Conservation (phyloP, 345 rosid species). For the Combretum micranthum region DNA sequence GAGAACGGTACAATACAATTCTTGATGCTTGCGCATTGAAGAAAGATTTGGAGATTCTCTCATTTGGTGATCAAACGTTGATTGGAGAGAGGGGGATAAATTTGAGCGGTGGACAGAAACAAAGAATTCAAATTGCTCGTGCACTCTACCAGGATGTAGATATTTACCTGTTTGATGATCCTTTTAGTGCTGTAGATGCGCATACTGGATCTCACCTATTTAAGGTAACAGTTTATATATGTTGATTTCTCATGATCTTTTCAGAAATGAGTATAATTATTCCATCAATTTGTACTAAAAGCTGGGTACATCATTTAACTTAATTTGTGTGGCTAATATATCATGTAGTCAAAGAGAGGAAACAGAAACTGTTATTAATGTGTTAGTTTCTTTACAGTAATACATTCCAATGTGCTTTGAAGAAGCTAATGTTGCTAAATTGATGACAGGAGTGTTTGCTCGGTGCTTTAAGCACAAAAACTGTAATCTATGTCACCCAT, state of each 20-base stretch:
- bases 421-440: conserved; percentile 1
- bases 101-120: conserved; percentile 89
- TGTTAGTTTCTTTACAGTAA: neutral
- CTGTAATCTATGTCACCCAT: conserved; percentile 76
- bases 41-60: conserved; percentile 62
- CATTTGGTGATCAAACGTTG: conserved; percentile 72
- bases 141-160: conserved; percentile 85
- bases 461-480: conserved; percentile 41
- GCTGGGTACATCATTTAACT: too few relatives aligned
- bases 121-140: conserved; percentile 74
- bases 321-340: too few relatives aligned
- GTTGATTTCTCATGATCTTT: too few relatives aligned
- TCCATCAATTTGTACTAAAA: too few relatives aligned
- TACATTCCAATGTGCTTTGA: neutral
- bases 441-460: conserved; percentile 50
- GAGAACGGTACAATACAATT: conserved; percentile 45
- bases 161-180: conserved; percentile 82
- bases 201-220: conserved; percentile 82
- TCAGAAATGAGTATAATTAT: too few relatives aligned
- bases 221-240: conserved; percentile 31
- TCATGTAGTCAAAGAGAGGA: too few relatives aligned
- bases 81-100: conserved; percentile 90
- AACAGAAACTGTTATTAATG: too few relatives aligned
- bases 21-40: conserved; percentile 69
- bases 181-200: conserved; percentile 90